Conservation (phyloP, 2,329 filamentous ascomycete genomes). For the Aureobasidium vineae region DNA sequence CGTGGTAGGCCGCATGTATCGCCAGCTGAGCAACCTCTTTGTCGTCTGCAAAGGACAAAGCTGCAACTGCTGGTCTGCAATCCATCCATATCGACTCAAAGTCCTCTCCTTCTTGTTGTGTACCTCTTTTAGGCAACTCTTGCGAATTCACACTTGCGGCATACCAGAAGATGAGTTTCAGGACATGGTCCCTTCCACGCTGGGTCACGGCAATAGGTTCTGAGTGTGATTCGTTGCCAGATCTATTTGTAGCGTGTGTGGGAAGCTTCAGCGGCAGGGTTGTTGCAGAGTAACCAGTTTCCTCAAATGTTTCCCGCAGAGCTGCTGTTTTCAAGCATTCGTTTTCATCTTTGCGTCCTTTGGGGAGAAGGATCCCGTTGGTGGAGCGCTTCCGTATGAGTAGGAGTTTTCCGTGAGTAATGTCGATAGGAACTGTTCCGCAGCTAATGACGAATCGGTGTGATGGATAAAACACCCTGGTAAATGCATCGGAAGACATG, state of each 20-base stretch:
- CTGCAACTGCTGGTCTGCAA: neutral
- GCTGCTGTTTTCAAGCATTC: constrained; percentile 28
- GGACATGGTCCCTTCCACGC: neutral
- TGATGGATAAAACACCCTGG: neutral
- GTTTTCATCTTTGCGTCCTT: constrained; percentile 29
- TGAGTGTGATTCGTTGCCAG: neutral
- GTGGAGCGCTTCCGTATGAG: neutral
- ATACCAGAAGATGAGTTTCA: constrained; percentile 27
- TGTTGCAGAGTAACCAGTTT: constrained; percentile 26
- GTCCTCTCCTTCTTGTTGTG: constrained; percentile 23
- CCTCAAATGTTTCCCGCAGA: constrained; percentile 28
- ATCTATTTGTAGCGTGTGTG: neutral
- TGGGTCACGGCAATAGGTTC: constrained; percentile 9
- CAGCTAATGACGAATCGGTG: constrained; percentile 9
- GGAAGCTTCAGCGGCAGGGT: neutral
- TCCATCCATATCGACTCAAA: constrained; percentile 19
- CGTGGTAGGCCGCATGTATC: neutral
- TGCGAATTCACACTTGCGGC: constrained; percentile 9
- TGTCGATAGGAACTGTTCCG: constrained; percentile 1
- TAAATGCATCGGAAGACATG: neutral
- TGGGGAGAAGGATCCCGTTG: constrained; percentile 27
- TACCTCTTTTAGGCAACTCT: neutral
- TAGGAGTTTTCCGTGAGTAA: neutral
- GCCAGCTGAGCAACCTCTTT: neutral
- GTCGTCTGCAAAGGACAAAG: constrained; percentile 2